A percentile compares a stretch with the other conserved stretches of the same genome.
Evolutionary conservation across 768 basidiomycete species (phyloP).

Genomic region (Tulasnella sp.): DNA sequence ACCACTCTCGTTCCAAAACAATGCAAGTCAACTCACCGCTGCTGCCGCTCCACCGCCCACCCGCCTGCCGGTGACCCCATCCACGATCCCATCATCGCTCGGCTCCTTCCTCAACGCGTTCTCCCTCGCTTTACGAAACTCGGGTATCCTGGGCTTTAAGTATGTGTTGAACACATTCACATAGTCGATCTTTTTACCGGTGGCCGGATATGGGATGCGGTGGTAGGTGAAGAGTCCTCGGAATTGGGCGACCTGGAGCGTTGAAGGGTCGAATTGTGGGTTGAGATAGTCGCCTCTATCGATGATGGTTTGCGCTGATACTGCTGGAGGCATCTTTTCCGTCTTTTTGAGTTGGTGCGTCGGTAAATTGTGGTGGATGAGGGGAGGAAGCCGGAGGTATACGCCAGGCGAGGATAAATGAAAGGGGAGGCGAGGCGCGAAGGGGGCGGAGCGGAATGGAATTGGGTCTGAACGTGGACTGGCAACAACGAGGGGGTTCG

Average conservation of each 20-base stretch:
- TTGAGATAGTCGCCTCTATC: slow-evolving; percentile 66
- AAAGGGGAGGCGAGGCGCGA: neutral
- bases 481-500: no score
- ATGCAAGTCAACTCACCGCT: neutral
- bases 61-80: slow-evolving; percentile 56
- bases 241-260: slow-evolving; percentile 71
- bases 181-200: slow-evolving; percentile 66
- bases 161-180: slow-evolving; percentile 68
- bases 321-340: neutral
- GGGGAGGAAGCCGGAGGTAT: neutral
- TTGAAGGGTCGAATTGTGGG: slow-evolving; percentile 59
- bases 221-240: slow-evolving; percentile 69
- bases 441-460: neutral
- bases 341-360: neutral
- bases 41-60: neutral
- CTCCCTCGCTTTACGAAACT: slow-evolving; percentile 51
- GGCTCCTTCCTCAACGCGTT: slow-evolving; percentile 58
- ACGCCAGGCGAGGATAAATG: neutral
- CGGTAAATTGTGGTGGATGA: neutral
- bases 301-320: slow-evolving; percentile 66
- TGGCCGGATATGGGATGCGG: slow-evolving; percentile 59
- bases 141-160: slow-evolving; percentile 47
- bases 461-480: no score
- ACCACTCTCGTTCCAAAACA: neutral
- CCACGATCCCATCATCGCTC: slow-evolving; percentile 72